Evolutionary conservation across 1,284 basidiomycete species (phyloP), one percentile per base, ranked within the genome.

Genomic region (Heterobasidion occidentale): DNA sequence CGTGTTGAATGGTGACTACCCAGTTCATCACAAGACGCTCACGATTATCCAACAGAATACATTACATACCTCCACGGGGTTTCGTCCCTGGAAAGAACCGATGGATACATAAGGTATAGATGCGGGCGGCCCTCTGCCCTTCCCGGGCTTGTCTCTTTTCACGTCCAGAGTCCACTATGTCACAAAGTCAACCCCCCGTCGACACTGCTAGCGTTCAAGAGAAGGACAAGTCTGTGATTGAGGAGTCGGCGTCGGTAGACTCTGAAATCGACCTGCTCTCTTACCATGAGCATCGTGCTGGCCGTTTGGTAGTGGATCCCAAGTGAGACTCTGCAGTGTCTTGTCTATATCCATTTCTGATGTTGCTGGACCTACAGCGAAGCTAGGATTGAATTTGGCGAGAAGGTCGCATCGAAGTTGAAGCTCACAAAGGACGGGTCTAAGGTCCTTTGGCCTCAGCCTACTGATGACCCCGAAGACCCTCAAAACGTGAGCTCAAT

Each of bases 301-400:
- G 83, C n/a, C 75, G 83, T 35, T 70, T 86, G 11, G 75, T 86
- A 51, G 70, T 86, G 14, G 83, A 86, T 65, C 83, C 84, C 2
- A 68, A 74, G 84, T 84, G 55, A 34, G 68, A 63, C 9, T 34
- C 27, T n/a, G 11, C 46, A 19, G 6, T 4, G n/a, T 48, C 45
- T 46, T 4, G 36, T 45, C 27, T 52, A 14, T 7, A 35, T 38
- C 38, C 38, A 48, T 17, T 46, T 68, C 11, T n/a, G 17, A 54
- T 19, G 4, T 46, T 17, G 34, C 35, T n/a, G n/a, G 50, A 9
- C 60, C 68, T 46, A 61, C 46, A 85, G 80, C 42, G 79, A 81
- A 59, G 81, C 81, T 61, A 73, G 69, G 59, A 64, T 77, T 53
- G 79, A 78, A 57, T 79, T 79, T 53, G 82, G 83, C 2, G 75